Percentiles rank a stretch among this genome's conserved stretches.
Evolutionary conservation across 345 rosid species (phyloP).

Genomic region (Gossypioides kirkii): DNA sequence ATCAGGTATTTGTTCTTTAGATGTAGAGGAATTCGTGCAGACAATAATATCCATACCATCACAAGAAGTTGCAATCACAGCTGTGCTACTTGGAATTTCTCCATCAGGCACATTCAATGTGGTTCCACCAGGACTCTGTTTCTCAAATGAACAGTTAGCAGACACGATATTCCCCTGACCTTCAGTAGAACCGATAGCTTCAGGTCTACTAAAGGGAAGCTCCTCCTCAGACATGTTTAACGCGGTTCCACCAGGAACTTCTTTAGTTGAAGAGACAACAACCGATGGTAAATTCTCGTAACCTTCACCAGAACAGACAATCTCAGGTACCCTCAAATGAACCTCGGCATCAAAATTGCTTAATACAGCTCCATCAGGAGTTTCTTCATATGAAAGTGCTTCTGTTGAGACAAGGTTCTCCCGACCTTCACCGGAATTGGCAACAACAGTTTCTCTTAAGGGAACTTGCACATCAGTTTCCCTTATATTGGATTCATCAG

Average conservation of each 20-base stretch:
- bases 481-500: not conserved
- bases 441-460: not conserved
- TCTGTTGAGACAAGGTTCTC: not conserved
- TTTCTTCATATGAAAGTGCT: not conserved
- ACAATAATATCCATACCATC: constrained; percentile 17
- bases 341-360: constrained; percentile 18
- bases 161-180: not conserved
- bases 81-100: constrained; percentile 6
- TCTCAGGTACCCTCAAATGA: constrained; percentile 13
- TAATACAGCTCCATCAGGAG: not conserved
- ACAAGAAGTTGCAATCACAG: constrained; percentile 16
- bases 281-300: not conserved
- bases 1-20: constrained; percentile 18
- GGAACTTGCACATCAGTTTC: not conserved
- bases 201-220: constrained; percentile 9
- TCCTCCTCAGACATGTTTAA: constrained; percentile 13
- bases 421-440: constrained; percentile 3
- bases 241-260: not conserved
- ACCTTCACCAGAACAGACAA: not conserved
- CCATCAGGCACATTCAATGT: constrained; percentile 3
- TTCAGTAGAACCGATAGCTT: constrained; percentile 11
- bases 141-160: constrained; percentile 19
- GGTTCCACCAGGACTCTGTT: constrained; percentile 18
- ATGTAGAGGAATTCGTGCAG: constrained; percentile 21
- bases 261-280: not conserved